Base-by-base conservation (phyloP, 768 basidiomycete species). In the Naganishia kalamii region DNA sequence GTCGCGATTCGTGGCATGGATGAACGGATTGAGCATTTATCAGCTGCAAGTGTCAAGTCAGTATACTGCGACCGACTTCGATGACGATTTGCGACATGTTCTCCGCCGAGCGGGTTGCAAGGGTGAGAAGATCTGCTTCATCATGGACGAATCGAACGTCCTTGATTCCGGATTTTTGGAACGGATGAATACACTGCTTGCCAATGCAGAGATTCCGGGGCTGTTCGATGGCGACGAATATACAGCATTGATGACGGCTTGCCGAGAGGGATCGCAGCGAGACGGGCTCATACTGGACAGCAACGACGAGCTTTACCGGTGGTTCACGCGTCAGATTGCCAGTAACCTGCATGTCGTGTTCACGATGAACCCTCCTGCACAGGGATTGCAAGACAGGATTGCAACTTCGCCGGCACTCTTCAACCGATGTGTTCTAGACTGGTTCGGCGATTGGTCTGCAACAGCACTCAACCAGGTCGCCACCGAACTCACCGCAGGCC, bases 181-280 rank as follows among this genome's bases (percentile, higher is more conserved):
- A 77, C 86, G 96, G n/a, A 98, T 99, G 94, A 99, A 99, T 78
- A 99, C 96, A 0, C 85, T 99, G 15, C 84, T 99, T 17, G 96
- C 96, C 43, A 99, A 99, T 72, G 96, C 96, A n/a, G 96, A 99
- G 78, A 93, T 99, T n/a, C 96, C 96, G 0, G 96, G 96, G 78
- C 83, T 99, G n/a, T 99, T 99, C 76, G 96, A 99, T 79, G 96
- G 96, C n/a, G 96, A 99, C 72, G 96, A 99, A 75, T 88, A 97
- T 76, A 87, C 94, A 21, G 90, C 93, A 57, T 81, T 99, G 64
- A 98, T 98, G 93, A 98, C 96, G 4, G 92, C 96, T 1, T 98
- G 96, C 81, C 97, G 96, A 77, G 96, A 98, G 79, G 96, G 96
- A 5, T 96, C 96, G n/a, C 93, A 97, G 74, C 86, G 96, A 15